Percentiles rank a stretch among this genome's conserved stretches.
These are phyloP conservation scores for Antitrichia curtipendula DNA, from an alignment of 225 moss, liverwort and hornwort species.

Conservation along the genomic window DNA sequence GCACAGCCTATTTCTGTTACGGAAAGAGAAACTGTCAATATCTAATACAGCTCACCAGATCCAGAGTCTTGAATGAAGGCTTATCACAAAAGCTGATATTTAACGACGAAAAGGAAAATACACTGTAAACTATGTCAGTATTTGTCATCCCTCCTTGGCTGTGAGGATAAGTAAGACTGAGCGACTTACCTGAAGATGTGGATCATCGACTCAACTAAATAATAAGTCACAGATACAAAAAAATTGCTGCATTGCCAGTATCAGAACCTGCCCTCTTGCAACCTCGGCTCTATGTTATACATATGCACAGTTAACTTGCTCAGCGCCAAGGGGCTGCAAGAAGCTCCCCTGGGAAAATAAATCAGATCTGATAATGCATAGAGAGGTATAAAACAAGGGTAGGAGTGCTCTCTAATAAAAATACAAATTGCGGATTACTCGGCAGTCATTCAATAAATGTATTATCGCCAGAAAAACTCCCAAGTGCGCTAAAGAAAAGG, in stretches of 20 bases:
- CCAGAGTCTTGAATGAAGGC: background rate
- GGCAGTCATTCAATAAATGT: background rate
- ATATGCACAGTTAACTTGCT: background rate
- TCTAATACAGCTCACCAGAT: background rate
- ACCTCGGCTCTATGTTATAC: background rate
- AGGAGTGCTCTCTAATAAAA: background rate
- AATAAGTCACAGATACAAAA: background rate
- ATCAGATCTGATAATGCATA: background rate
- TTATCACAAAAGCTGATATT: background rate
- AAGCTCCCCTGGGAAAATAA: background rate
- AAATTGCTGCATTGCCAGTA: background rate
- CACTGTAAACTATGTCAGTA: background rate
- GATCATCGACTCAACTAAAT: background rate
- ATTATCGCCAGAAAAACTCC: background rate
- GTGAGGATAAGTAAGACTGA: background rate
- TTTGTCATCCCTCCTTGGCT: background rate
- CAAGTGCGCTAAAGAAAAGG: background rate
- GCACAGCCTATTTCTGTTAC: background rate
- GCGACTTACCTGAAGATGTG: background rate
- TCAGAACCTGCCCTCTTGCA: background rate
- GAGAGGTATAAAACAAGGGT: background rate
- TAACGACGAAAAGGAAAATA: background rate
- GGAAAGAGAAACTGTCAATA: background rate
- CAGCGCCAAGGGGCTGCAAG: constrained; percentile 5
- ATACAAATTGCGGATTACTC: background rate